phyloP scores from a whole-genome alignment of 202 grass and related monocot genomes.

The Brachypodium distachyon region DNA sequence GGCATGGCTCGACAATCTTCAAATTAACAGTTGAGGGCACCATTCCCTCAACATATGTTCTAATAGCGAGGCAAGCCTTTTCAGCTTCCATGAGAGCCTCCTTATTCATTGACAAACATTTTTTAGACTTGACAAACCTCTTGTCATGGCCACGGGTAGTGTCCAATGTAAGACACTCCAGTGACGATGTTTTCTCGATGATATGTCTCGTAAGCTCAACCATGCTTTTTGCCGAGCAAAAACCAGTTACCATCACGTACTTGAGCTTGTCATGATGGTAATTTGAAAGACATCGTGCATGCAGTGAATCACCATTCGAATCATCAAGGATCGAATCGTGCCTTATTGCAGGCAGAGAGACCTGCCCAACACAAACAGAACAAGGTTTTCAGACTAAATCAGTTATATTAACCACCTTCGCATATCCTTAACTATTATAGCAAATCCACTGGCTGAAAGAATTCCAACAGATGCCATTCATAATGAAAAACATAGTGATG shows the following conservation, averaged over 20 bases:
- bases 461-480: neutral
- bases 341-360: neutral
- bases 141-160: neutral
- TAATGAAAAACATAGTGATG: neutral
- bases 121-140: neutral
- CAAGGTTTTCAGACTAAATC: no score
- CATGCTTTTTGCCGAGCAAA: neutral
- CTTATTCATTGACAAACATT: neutral
- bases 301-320: neutral
- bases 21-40: neutral
- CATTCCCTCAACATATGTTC: neutral
- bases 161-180: neutral
- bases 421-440: neutral
- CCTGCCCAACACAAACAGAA: no score
- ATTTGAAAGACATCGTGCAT: neutral
- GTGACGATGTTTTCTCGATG: neutral
- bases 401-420: neutral
- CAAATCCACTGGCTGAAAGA: neutral
- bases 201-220: slow-evolving; percentile 1
- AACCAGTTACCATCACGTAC: neutral
- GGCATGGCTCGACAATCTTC: neutral
- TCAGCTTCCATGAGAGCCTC: neutral
- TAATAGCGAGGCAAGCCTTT: neutral
- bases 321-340: neutral
- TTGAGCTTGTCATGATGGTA: neutral